Base-by-base conservation (phyloP, 768 basidiomycete genomes). In the Dioszegia crocea region DNA sequence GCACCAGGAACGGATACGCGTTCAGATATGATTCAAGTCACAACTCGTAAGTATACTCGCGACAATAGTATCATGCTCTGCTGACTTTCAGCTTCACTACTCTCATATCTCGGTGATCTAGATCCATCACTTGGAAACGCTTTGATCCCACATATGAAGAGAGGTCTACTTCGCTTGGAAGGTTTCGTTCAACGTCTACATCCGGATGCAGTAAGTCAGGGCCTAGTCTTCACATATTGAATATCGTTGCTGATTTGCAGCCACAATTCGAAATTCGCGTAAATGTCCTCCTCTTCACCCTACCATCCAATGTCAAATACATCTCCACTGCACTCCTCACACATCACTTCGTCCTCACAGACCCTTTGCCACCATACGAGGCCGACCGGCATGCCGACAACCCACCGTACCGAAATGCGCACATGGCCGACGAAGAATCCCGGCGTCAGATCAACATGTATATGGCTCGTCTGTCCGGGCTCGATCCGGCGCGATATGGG, bases 221-320 rank as follows among this genome's bases (percentile, higher is more conserved):
- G n/a, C n/a, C n/a, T n/a, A n/a, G n/a, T n/a, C n/a, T 2, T 24
- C 16, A 24, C 41, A 14, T 33, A 33, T 16, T 36, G 19, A 21
- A 21, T 21, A 11, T 11, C 5, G 62, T 70, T n/a, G 29, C 62
- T 73, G 11, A 77, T 85, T 1, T 17, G 31, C 49, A 70, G 62
- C 70, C 59, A 10, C 62, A 59, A 64, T 69, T 66, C 65, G 46
- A 60, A 29, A 80, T 94, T 44, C 84, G 86, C 21, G 81, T 97
- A 17, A 87, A 88, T 70, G 83, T 96, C 77, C 84, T 96, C 38
- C 85, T 97, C 29, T 94, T 88, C 77, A 94, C 94, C 4, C 90
- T 91, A 4, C 96, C 94, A 75, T 89, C 90, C 30, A 92, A 97
- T 77, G 87, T 98, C 62, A 79, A 82, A 30, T 85, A 87, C 55